Evolutionary conservation across 441 rosid genomes (phyloP).

Genomic region (Erodium trifolium): DNA sequence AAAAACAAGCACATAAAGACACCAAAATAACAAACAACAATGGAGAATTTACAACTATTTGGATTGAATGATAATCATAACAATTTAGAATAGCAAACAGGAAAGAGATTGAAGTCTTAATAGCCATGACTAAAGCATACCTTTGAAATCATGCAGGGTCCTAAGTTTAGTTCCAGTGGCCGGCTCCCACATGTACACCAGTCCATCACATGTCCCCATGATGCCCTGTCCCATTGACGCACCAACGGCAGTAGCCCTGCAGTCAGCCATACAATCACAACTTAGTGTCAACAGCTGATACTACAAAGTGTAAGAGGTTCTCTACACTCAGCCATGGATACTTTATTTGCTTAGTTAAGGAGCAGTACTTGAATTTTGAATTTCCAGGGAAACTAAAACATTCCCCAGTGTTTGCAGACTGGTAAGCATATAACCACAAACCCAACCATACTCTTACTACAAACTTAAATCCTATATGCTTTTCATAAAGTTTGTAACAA

Average conservation of each 20-base stretch:
- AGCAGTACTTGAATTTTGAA: not conserved
- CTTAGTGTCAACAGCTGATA: not conserved
- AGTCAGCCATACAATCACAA: constrained; percentile 2
- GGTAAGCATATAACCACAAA: not conserved
- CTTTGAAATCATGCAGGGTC: constrained; percentile 58
- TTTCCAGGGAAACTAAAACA: not conserved
- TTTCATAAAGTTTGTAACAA: not conserved
- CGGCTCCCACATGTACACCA: constrained; percentile 63
- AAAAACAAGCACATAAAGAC: not conserved
- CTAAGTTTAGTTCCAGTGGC: constrained; percentile 55
- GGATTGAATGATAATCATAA: constrained; percentile 9
- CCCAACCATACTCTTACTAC: not conserved
- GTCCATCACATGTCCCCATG: constrained; percentile 65
- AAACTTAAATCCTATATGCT: not conserved
- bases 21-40: not conserved
- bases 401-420: not conserved
- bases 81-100: not conserved
- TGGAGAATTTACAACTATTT: not conserved
- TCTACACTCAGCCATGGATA: not conserved
- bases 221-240: constrained; percentile 56
- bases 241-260: constrained; percentile 54
- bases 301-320: too few relatives aligned
- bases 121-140: constrained; percentile 31
- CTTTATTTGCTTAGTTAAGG: not conserved
- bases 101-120: not conserved